phyloP scores from a whole-genome alignment of 208 protist genomes.

The Acanthamoeba triangularis region DNA sequence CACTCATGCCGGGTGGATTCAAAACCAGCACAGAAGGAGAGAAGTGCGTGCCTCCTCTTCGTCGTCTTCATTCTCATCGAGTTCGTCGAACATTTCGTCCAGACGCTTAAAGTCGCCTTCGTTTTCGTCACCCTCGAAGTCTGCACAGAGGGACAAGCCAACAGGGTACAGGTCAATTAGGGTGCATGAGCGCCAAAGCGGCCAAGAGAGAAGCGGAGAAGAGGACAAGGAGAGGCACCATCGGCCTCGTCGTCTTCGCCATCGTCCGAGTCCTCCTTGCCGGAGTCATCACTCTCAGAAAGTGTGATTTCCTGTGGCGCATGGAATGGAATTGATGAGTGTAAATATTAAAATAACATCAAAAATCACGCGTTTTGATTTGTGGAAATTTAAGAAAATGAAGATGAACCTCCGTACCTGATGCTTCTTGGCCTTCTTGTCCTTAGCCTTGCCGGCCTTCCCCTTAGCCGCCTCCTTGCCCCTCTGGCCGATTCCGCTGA shows the following conservation, averaged over 20 bases:
- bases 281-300: slow-evolving; percentile 48
- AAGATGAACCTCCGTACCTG: not conserved
- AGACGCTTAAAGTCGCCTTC: slow-evolving; percentile 46
- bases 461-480: not conserved
- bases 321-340: not conserved
- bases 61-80: slow-evolving; percentile 35
- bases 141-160: not conserved
- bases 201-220: not conserved
- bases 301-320: slow-evolving; percentile 31
- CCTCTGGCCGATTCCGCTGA: slow-evolving; percentile 4
- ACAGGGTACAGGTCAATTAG: not conserved
- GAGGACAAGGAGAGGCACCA: not conserved
- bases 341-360: not conserved
- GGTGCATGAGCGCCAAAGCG: not conserved
- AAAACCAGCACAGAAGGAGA: not conserved
- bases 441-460: not conserved
- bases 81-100: slow-evolving; percentile 68
- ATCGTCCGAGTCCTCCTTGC: not conserved
- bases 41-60: not conserved
- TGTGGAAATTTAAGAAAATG: not conserved
- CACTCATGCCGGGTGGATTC: not conserved
- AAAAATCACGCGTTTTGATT: not conserved
- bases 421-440: not conserved
- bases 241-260: not conserved
- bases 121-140: slow-evolving; percentile 44